Conservation (phyloP, 345 rosid species). For the Heritiera littoralis region DNA sequence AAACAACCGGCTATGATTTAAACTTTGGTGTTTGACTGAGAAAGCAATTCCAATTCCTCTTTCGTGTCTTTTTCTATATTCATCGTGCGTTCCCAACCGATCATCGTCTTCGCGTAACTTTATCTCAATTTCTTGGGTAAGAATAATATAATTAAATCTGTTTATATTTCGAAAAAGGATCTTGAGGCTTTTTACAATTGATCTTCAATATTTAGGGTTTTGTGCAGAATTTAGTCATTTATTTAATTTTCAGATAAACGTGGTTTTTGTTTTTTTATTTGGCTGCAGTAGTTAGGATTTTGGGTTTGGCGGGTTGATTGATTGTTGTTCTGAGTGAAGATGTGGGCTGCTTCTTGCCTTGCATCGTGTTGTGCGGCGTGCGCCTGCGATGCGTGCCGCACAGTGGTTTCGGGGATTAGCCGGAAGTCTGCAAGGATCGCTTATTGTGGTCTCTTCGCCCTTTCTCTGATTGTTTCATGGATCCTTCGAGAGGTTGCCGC, state of each 20-base stretch:
- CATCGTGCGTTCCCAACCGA: neutral
- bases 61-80: neutral
- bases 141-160: neutral
- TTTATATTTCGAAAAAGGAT: neutral
- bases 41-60: neutral
- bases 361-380: slow-evolving; percentile 98
- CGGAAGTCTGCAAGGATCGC: slow-evolving; percentile 96
- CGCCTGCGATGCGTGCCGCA: slow-evolving; percentile 93
- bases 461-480: slow-evolving; percentile 89
- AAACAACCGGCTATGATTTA: neutral
- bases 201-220: neutral
- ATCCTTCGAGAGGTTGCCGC: slow-evolving; percentile 98
- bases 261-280: neutral
- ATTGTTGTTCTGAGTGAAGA: slow-evolving; percentile 27
- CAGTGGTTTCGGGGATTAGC: slow-evolving; percentile 90
- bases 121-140: slow-evolving; percentile 15
- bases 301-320: slow-evolving; percentile 16
- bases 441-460: slow-evolving; percentile 94
- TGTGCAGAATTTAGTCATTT: neutral
- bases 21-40: neutral
- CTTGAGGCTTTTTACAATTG: neutral
- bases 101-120: neutral
- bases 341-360: slow-evolving; percentile 99
- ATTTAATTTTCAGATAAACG: neutral
- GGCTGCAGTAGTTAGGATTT: neutral